These are phyloP conservation scores for Colletotrichum orbiculare DNA, from an alignment of 2,329 filamentous ascomycete genomes.

Conservation along the genomic window DNA sequence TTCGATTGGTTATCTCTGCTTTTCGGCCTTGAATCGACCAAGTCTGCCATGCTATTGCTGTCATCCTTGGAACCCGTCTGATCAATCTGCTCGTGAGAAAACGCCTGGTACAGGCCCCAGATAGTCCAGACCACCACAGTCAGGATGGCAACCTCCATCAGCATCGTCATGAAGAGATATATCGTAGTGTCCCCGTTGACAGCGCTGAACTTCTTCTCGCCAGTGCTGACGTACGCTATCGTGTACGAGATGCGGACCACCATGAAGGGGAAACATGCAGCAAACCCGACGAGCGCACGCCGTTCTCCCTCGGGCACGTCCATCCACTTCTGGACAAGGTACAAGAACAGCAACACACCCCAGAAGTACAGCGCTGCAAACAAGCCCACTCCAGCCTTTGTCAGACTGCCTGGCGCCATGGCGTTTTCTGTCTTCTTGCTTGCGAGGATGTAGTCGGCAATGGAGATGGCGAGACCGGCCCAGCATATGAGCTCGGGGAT, in stretches of 20 bases:
- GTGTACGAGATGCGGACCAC: slow-evolving; percentile 36
- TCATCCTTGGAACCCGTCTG: background rate
- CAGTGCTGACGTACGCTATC: slow-evolving; percentile 37
- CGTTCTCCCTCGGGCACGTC: slow-evolving; percentile 24
- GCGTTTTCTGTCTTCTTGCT: slow-evolving; percentile 28
- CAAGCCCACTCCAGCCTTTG: slow-evolving; percentile 35
- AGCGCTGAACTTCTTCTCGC: slow-evolving; percentile 33
- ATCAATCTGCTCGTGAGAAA: background rate
- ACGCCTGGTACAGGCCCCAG: slow-evolving; percentile 5
- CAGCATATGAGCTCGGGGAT: slow-evolving; percentile 39
- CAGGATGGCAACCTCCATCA: slow-evolving; percentile 34
- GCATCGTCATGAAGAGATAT: slow-evolving; percentile 34
- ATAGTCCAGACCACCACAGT: slow-evolving; percentile 21
- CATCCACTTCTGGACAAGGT: slow-evolving; percentile 22
- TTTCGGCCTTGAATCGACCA: background rate
- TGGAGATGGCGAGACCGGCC: slow-evolving; percentile 38
- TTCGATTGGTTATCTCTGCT: background rate
- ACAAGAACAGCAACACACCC: slow-evolving; percentile 29
- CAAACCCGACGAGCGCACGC: slow-evolving; percentile 30
- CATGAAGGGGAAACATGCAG: slow-evolving; percentile 28
- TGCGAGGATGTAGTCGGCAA: slow-evolving; percentile 37
- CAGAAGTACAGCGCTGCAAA: slow-evolving; percentile 38
- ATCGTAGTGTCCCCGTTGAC: slow-evolving; percentile 32
- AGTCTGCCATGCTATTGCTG: background rate
- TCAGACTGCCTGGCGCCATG: slow-evolving; percentile 34